Percentiles rank a stretch among this genome's conserved stretches.
Evolutionary conservation across 2,329 filamentous ascomycete species (phyloP).

Genomic region (Hirsutella rhossiliensis): DNA sequence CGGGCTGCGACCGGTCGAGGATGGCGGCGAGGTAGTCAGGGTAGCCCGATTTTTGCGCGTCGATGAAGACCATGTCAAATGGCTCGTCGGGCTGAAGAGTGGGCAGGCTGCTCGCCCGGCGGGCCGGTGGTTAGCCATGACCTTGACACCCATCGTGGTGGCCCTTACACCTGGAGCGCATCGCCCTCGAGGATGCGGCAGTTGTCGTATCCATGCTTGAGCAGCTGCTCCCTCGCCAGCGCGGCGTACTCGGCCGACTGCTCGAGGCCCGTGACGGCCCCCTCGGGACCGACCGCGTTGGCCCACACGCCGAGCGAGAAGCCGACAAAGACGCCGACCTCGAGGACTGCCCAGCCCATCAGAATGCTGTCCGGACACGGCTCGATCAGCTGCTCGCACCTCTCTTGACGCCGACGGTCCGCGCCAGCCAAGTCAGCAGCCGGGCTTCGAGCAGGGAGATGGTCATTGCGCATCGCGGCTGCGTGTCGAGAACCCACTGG

Average conservation of each 20-base stretch:
- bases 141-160: neutral
- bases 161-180: constrained; percentile 26
- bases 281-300: constrained; percentile 22
- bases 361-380: neutral
- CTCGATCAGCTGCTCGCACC: neutral
- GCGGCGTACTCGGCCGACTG: constrained; percentile 26
- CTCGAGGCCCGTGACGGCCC: constrained; percentile 24
- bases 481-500: constrained; percentile 12
- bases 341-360: constrained; percentile 16
- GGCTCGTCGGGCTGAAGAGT: constrained; percentile 24
- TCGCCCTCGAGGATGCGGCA: constrained; percentile 29
- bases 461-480: constrained; percentile 16
- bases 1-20: constrained; percentile 24
- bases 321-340: constrained; percentile 29
- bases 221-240: constrained; percentile 22
- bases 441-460: constrained; percentile 22
- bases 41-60: constrained; percentile 36
- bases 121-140: neutral
- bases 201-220: constrained; percentile 24
- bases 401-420: constrained; percentile 22
- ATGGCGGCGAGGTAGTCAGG: constrained; percentile 29
- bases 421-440: constrained; percentile 21
- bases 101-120: constrained; percentile 12
- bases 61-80: constrained; percentile 37
- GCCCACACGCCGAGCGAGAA: constrained; percentile 29